Evolutionary conservation across 345 rosid species (phyloP).

Genomic region (Citrus glauca): DNA sequence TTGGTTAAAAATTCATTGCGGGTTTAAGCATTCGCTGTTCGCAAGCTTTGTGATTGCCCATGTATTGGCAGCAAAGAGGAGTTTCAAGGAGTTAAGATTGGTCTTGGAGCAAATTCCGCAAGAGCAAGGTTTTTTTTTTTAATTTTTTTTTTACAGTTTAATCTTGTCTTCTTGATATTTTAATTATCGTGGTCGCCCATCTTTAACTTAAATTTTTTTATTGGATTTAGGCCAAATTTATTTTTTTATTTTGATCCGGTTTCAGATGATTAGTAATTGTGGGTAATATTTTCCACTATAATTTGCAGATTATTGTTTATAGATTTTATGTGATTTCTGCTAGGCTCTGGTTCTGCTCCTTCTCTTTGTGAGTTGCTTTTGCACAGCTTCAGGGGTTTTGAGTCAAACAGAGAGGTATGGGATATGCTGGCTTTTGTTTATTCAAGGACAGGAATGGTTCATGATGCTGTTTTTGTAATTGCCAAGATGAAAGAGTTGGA

Average conservation of each 20-base stretch:
- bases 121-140: slow-evolving; percentile 47
- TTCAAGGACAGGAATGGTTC: slow-evolving; percentile 66
- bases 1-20: slow-evolving; percentile 43
- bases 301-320: slow-evolving; percentile 24
- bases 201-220: background rate
- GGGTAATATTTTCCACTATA: slow-evolving; percentile 6
- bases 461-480: slow-evolving; percentile 63
- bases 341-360: slow-evolving; percentile 72
- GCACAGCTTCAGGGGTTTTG: slow-evolving; percentile 45
- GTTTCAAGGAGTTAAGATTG: slow-evolving; percentile 48
- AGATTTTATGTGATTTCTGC: slow-evolving; percentile 35
- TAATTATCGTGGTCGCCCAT: background rate
- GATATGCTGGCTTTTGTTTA: slow-evolving; percentile 67
- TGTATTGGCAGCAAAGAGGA: slow-evolving; percentile 42
- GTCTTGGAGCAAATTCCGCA: slow-evolving; percentile 46
- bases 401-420: slow-evolving; percentile 54
- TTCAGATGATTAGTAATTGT: background rate
- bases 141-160: background rate
- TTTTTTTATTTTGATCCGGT: background rate
- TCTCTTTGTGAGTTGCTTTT: slow-evolving; percentile 51
- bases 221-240: background rate
- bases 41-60: slow-evolving; percentile 53
- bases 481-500: slow-evolving; percentile 63
- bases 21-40: slow-evolving; percentile 52
- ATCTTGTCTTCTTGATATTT: background rate